Evolutionary conservation across 805 yeast species (phyloP).

Genomic region (Pichia eremophila): DNA sequence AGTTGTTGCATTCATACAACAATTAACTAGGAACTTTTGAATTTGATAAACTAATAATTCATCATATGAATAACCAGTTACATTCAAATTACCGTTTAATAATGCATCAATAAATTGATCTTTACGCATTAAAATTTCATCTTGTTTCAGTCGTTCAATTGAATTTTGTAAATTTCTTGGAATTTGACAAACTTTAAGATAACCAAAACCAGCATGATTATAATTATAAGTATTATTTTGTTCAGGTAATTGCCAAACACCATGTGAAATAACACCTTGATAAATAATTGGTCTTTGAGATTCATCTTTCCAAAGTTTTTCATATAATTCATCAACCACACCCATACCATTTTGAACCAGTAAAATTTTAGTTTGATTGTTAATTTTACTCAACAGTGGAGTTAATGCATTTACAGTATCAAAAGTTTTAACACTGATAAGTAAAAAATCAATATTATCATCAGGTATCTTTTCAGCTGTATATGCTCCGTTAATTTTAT

Average conservation of each 20-base stretch:
- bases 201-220: slow-evolving; percentile 67
- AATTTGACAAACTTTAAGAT: slow-evolving; percentile 46
- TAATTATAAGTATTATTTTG: slow-evolving; percentile 30
- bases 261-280: slow-evolving; percentile 80
- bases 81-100: slow-evolving; percentile 22
- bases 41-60: slow-evolving; percentile 48
- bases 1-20: slow-evolving; percentile 78
- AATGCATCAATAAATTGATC: slow-evolving; percentile 19
- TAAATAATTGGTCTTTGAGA: slow-evolving; percentile 45
- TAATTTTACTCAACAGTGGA: slow-evolving; percentile 43
- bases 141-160: slow-evolving; percentile 1
- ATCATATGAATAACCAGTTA: slow-evolving; percentile 28
- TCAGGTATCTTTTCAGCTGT: slow-evolving; percentile 14
- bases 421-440: slow-evolving; percentile 74
- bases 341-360: slow-evolving; percentile 89
- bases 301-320: slow-evolving; percentile 42
- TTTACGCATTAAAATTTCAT: slow-evolving; percentile 8
- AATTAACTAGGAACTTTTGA: slow-evolving; percentile 70
- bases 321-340: slow-evolving; percentile 40
- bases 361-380: slow-evolving; percentile 43
- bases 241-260: slow-evolving; percentile 43
- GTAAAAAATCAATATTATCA: slow-evolving; percentile 27
- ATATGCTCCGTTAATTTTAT: slow-evolving; percentile 13
- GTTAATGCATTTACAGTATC: slow-evolving; percentile 57
- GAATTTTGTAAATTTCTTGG: slow-evolving; percentile 30